These are phyloP conservation scores for Blumeria hordei DNA, from an alignment of 2,329 filamentous ascomycete species.

Conservation along the genomic window DNA sequence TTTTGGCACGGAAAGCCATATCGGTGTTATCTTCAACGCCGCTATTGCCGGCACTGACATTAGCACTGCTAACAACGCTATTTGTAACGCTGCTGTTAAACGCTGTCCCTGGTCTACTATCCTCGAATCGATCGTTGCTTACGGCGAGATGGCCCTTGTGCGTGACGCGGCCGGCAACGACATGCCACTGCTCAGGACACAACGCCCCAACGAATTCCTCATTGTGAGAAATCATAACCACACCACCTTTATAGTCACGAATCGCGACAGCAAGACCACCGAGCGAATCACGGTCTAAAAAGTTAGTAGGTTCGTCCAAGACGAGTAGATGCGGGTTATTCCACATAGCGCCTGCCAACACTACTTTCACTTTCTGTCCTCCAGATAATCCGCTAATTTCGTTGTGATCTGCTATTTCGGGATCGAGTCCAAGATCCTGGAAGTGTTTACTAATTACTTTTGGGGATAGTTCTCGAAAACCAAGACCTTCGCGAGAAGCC, in stretches of 20 bases:
- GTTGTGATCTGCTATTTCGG: slow-evolving; percentile 97
- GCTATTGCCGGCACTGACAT: slow-evolving; percentile 45
- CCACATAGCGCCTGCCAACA: slow-evolving; percentile 91
- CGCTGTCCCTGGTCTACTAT: slow-evolving; percentile 40
- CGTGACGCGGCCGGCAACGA: slow-evolving; percentile 66
- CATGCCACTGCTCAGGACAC: slow-evolving; percentile 90
- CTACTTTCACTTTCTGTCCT: slow-evolving; percentile 97
- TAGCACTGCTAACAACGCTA: slow-evolving; percentile 28
- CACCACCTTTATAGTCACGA: slow-evolving; percentile 91
- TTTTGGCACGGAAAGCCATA: slow-evolving; percentile 71
- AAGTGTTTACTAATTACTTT: slow-evolving; percentile 95
- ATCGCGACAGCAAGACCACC: slow-evolving; percentile 95
- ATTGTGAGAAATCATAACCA: slow-evolving; percentile 99
- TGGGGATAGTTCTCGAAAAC: slow-evolving; percentile 80
- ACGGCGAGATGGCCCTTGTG: slow-evolving; percentile 59
- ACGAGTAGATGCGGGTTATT: slow-evolving; percentile 96
- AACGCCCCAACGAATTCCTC: slow-evolving; percentile 95
- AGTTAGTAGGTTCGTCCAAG: slow-evolving; percentile 96
- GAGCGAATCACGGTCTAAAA: slow-evolving; percentile 91
- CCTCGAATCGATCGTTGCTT: slow-evolving; percentile 66
- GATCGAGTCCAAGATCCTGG: slow-evolving; percentile 84
- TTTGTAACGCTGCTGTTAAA: slow-evolving; percentile 34
- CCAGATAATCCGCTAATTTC: slow-evolving; percentile 89
- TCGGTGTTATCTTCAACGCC: slow-evolving; percentile 61
- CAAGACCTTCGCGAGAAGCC: slow-evolving; percentile 90